These are phyloP conservation scores for Amphibolis antarctica DNA, from an alignment of 106 monocot species.

Conservation along the genomic window DNA sequence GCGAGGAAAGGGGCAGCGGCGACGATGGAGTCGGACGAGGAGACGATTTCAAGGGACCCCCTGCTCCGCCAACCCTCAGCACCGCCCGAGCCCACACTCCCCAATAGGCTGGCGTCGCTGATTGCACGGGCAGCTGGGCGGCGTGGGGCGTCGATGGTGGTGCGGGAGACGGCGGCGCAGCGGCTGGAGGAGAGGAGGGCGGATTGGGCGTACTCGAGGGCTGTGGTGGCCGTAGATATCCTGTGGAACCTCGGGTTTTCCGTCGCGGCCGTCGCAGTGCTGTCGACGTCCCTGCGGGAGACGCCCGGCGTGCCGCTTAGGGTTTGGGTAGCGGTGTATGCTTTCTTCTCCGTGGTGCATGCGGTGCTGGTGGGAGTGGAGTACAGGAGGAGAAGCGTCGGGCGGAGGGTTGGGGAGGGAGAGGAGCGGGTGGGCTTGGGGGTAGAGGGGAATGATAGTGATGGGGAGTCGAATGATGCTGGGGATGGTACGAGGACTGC, in stretches of 20 bases:
- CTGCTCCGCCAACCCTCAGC: conserved; percentile 15
- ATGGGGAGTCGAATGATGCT: conserved; percentile 27
- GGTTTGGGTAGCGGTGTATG: conserved; percentile 64
- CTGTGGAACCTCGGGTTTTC: conserved; percentile 74
- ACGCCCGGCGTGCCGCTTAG: conserved; percentile 41
- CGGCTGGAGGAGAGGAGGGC: conserved; percentile 74
- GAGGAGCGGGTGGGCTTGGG: neutral
- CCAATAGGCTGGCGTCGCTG: conserved; percentile 27
- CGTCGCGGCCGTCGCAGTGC: conserved; percentile 25
- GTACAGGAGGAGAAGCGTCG: conserved; percentile 37
- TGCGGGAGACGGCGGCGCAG: conserved; percentile 62
- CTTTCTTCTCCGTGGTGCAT: conserved; percentile 61
- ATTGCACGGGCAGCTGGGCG: conserved; percentile 44
- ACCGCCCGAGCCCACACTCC: neutral
- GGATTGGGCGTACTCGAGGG: conserved; percentile 69
- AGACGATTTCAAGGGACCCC: conserved; percentile 20
- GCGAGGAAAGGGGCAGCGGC: no score
- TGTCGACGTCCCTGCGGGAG: conserved; percentile 34
- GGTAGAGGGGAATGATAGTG: conserved; percentile 18
- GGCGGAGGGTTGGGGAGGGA: neutral
- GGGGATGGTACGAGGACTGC: conserved; percentile 12
- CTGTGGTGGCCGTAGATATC: conserved; percentile 72
- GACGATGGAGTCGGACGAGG: neutral
- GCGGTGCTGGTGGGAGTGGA: conserved; percentile 62
- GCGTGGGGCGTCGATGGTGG: conserved; percentile 41